Evolutionary conservation across 1,284 basidiomycete species (phyloP).

Genomic region (Fomes fomentarius): DNA sequence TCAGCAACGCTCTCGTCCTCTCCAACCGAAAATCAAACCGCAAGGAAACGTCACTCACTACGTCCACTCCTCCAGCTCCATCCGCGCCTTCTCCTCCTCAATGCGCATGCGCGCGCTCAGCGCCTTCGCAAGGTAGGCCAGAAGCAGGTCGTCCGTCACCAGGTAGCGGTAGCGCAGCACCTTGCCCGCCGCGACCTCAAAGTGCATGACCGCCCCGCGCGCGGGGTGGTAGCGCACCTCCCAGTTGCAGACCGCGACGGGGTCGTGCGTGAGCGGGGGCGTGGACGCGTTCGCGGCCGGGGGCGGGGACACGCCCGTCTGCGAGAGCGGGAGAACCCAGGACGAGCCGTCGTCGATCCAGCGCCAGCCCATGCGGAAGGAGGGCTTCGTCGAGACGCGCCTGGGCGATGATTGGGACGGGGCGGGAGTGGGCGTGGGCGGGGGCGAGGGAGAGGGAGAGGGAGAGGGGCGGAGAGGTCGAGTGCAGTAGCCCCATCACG

Average conservation of each 20-base stretch:
- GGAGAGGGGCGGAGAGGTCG: neutral
- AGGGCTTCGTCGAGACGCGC: neutral
- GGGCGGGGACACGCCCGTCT: conserved; percentile 20
- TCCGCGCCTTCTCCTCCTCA: conserved; percentile 15
- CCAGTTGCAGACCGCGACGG: conserved; percentile 24
- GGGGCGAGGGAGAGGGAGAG: neutral
- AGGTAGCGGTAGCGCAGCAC: conserved; percentile 21
- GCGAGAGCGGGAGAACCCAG: conserved; percentile 26
- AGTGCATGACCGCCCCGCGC: conserved; percentile 18
- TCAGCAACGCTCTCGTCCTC: too few species aligned
- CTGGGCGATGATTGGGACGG: neutral
- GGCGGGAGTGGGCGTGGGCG: neutral
- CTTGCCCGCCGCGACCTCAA: conserved; percentile 17
- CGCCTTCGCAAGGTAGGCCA: conserved; percentile 7
- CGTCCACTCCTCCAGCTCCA: conserved; percentile 20
- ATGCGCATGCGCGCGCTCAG: conserved; percentile 8
- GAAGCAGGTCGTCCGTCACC: conserved; percentile 18
- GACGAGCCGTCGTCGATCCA: conserved; percentile 28
- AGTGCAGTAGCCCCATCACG: too few species aligned
- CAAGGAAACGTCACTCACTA: conserved; percentile 12
- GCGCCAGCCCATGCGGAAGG: conserved; percentile 25
- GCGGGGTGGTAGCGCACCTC: conserved; percentile 17
- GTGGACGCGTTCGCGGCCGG: conserved; percentile 12
- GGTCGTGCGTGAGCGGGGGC: conserved; percentile 17
- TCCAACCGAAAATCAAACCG: too few species aligned